Base-by-base conservation (phyloP, 1,284 basidiomycete genomes). In the Fomitopsis betulina region DNA sequence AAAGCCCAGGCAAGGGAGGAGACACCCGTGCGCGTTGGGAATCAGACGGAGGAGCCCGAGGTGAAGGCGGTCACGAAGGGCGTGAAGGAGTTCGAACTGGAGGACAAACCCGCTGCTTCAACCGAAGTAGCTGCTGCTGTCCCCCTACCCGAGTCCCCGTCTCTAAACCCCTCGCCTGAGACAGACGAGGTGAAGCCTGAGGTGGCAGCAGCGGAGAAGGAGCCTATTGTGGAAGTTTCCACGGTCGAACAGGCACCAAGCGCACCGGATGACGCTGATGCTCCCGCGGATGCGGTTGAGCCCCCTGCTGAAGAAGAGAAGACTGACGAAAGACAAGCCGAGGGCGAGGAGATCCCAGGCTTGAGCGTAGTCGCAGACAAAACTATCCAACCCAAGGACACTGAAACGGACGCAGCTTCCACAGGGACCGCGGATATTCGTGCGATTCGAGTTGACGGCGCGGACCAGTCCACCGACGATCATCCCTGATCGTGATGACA, bases 1-100 rank as follows among this genome's bases (percentile, higher is more conserved):
- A 58, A 57, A 45, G 60, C 59, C 52, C 63, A 58, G 27, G 58
- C 58, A 57, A 57, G 59, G 21, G 68, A 67, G 50, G 63, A 65
- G 57, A 58, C 62, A 10, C 57, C 67, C 27, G 59, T 58, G 19
- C 58, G 61, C n/a, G 63, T 61, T 50, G 62, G 58, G 43, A 65
- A 75, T 39, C 72, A 75, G 62, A 81, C 75, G n/a, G 73, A 76
- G 63, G 82, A 51, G n/a, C 49, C 49, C 49, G 49, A 76, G 45
- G 84, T 89, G 38, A 87, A 84, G 67, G 83, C 84, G 63, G 85
- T 89, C 62, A 88, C 85, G 0, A 69, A 81, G 65, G 86, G 85
- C n/a, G 88, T 89, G 51, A 76, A 82, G 62, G 80, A 85, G 60
- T 85, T 89, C 53, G 84, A 84, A 58, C 71, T 89, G 53, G 79